phyloP scores from a whole-genome alignment of 2,329 filamentous ascomycete species.

The Penicillium sp. region DNA sequence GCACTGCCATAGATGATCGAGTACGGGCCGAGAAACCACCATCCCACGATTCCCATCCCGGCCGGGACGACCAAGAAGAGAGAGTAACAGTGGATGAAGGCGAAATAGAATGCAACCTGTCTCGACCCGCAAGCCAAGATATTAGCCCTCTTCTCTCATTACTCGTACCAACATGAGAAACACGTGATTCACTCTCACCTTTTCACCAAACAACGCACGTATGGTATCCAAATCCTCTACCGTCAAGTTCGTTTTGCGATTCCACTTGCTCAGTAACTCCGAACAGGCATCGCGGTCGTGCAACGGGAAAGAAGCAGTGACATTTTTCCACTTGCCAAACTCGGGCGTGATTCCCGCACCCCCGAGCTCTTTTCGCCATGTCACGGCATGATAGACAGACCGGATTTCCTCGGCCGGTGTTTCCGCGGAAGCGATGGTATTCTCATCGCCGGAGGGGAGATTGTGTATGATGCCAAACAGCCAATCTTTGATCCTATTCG shows the following conservation, averaged over 20 bases:
- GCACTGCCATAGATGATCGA: constrained; percentile 78
- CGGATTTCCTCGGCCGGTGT: constrained; percentile 87
- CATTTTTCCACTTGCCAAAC: constrained; percentile 70
- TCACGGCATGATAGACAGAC: constrained; percentile 84
- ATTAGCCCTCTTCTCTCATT: neutral
- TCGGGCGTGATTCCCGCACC: constrained; percentile 76
- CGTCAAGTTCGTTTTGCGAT: constrained; percentile 64
- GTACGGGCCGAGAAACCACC: constrained; percentile 82
- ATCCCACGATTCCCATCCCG: constrained; percentile 73
- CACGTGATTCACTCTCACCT: constrained; percentile 39
- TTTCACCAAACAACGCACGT: constrained; percentile 76
- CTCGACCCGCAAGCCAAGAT: neutral
- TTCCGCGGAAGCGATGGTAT: constrained; percentile 73
- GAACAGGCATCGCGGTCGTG: constrained; percentile 78
- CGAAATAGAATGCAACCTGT: constrained; percentile 89
- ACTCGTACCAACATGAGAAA: neutral
- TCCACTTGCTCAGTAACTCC: constrained; percentile 74
- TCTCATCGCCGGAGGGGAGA: constrained; percentile 74
- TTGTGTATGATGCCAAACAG: constrained; percentile 81
- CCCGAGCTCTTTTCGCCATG: constrained; percentile 71
- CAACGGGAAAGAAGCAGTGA: constrained; percentile 78
- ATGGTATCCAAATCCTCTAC: constrained; percentile 74
- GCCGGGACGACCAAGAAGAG: constrained; percentile 82
- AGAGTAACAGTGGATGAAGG: constrained; percentile 90
- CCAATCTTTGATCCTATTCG: constrained; percentile 81